These are phyloP conservation scores for Kwoniella europaea DNA, from an alignment of 768 basidiomycete species.

Conservation along the genomic window DNA sequence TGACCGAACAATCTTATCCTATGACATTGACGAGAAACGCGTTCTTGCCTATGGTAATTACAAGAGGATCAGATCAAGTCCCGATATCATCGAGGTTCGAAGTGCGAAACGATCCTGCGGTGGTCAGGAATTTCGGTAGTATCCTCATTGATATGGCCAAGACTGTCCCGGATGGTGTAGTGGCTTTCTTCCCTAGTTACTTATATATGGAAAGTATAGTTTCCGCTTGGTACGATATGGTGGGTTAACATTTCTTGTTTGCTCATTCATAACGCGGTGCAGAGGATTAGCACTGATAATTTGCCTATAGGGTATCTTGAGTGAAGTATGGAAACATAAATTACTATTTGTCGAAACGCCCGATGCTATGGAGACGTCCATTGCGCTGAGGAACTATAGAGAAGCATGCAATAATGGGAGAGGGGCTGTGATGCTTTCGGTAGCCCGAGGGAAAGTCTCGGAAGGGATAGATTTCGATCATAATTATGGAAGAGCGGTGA, in stretches of 20 bases:
- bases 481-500: constrained; percentile 97
- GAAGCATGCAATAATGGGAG: constrained; percentile 98
- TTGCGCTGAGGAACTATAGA: constrained; percentile 95
- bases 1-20: constrained; percentile 93
- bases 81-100: constrained; percentile 98
- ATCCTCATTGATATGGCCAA: constrained; percentile 98
- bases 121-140: constrained; percentile 97
- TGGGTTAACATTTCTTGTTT: constrained; percentile 59
- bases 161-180: constrained; percentile 96
- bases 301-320: constrained; percentile 81
- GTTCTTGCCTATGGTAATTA: constrained; percentile 95
- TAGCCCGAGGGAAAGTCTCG: constrained; percentile 97
- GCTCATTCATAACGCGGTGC: too few species aligned
- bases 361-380: constrained; percentile 97
- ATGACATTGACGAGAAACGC: constrained; percentile 97
- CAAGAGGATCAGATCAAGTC: constrained; percentile 96
- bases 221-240: constrained; percentile 99
- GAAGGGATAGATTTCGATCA: constrained; percentile 99
- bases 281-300: constrained; percentile 9
- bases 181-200: constrained; percentile 98
- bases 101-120: constrained; percentile 97
- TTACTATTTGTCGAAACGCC: constrained; percentile 99
- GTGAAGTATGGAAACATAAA: constrained; percentile 99
- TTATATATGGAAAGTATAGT: constrained; percentile 99
- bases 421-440: constrained; percentile 93